Base-by-base conservation (phyloP, 768 basidiomycete species). In the Gloeophyllum trabeum region DNA sequence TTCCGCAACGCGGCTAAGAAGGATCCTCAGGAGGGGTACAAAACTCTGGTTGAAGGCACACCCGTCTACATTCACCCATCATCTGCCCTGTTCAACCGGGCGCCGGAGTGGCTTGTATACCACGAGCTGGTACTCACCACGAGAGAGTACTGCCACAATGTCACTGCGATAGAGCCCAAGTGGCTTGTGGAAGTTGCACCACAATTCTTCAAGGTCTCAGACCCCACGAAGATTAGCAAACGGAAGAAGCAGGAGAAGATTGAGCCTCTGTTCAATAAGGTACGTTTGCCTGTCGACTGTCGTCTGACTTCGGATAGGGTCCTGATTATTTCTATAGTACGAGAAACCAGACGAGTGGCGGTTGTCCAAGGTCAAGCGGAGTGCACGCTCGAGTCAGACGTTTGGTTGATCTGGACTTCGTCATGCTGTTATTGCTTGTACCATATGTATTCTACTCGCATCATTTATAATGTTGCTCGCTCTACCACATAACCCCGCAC, bases 1-100 rank as follows among this genome's bases (percentile, higher is more conserved):
- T 99, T 99, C 79, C 76, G 93, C 7, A 86, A 98, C 55, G 93
- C 96, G 1, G 96, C 96, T 21, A 99, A 99, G 70, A 99, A 99
- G 61, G 94, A 93, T 55, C 88, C 89, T 4, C 89, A 91, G 55
- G 94, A 97, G 59, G 94, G 96, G 5, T 99, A 98, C 71, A 99
- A 98, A 63, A 94, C 92, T 0, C 78, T 94, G 7, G 88, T 91
- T 3, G 92, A 96, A 62, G 91, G 91, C 24, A 98, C 96, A n/a
- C 96, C 94, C 0, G 93, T 99, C 39, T 98, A 94, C 61, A 91
- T 99, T 42, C 96, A 99, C 62, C 96, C 92, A 0, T 94, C 94
- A 2, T 93, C 91, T 2, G 87, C 92, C 4, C 69, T 99, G 16
- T 99, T 98, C 73, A 97, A 99, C 57, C 81, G 93, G 28, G 83